phyloP scores from a whole-genome alignment of 2,329 filamentous ascomycete species.

The Verticillium longisporum region DNA sequence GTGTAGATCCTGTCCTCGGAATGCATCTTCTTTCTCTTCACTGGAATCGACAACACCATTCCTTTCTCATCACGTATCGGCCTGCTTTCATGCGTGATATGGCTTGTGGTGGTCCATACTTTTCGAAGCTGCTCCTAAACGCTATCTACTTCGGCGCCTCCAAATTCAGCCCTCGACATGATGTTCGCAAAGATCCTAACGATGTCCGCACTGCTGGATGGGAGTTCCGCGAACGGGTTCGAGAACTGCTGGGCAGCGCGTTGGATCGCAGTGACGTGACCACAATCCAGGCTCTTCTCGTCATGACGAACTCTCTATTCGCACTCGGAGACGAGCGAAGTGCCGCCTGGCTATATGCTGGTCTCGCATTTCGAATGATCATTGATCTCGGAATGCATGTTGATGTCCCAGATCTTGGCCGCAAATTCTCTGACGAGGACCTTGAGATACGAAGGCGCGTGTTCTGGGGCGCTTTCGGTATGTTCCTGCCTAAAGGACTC shows the following conservation, averaged over 20 bases:
- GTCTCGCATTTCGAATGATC: slow-evolving; percentile 48
- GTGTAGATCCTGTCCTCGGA: slow-evolving; percentile 42
- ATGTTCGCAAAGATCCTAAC: slow-evolving; percentile 34
- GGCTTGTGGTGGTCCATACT: slow-evolving; percentile 48
- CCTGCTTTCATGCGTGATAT: slow-evolving; percentile 46
- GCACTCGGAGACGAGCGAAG: slow-evolving; percentile 42
- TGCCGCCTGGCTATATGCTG: slow-evolving; percentile 50
- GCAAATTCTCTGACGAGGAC: slow-evolving; percentile 35
- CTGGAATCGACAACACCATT: slow-evolving; percentile 47
- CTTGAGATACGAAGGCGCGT: slow-evolving; percentile 35
- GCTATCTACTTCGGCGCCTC: slow-evolving; percentile 41
- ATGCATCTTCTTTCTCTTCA: slow-evolving; percentile 44
- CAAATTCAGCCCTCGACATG: slow-evolving; percentile 37
- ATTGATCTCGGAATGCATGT: slow-evolving; percentile 48
- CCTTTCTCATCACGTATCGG: slow-evolving; percentile 41
- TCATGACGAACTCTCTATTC: slow-evolving; percentile 45
- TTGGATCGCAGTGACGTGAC: slow-evolving; percentile 44
- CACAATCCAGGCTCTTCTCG: slow-evolving; percentile 45
- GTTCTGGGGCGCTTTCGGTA: slow-evolving; percentile 36
- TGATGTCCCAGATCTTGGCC: slow-evolving; percentile 23
- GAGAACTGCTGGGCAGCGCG: slow-evolving; percentile 35
- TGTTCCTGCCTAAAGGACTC: not conserved
- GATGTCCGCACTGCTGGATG: slow-evolving; percentile 42
- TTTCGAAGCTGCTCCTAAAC: slow-evolving; percentile 48
- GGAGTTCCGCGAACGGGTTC: slow-evolving; percentile 37